A percentile compares a stretch with the other conserved stretches of the same genome.
Conservation (phyloP, 257 asterid species). For the Craterostigma plantagineum region DNA sequence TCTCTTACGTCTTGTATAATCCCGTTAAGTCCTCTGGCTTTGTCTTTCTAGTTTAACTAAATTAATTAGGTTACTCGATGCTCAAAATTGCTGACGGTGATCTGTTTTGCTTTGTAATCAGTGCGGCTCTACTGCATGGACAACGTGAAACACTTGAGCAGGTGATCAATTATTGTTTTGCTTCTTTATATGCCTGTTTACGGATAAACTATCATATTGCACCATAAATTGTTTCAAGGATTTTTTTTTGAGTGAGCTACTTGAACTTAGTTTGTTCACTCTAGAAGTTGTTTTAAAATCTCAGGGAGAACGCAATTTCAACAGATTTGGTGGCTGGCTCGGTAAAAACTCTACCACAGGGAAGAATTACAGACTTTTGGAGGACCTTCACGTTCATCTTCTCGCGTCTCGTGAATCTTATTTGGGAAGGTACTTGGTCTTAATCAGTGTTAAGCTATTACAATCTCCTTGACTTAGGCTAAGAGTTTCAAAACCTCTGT, state of each 20-base stretch:
- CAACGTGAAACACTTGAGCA: constrained; percentile 72
- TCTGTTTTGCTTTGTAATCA: constrained; percentile 15
- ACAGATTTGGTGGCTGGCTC: constrained; percentile 97
- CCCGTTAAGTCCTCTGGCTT: constrained; percentile 39
- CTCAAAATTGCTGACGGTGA: constrained; percentile 6
- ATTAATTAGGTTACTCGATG: background rate
- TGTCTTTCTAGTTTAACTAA: background rate
- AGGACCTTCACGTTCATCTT: constrained; percentile 83
- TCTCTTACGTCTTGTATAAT: constrained; percentile 64
- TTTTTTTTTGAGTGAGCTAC: too few species aligned
- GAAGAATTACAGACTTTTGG: constrained; percentile 73
- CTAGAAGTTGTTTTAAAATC: constrained; percentile 2
- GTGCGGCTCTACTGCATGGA: constrained; percentile 87
- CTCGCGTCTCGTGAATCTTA: constrained; percentile 78
- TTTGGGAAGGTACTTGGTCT: constrained; percentile 51
- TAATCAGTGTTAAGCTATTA: background rate
- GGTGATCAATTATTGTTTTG: constrained; percentile 24
- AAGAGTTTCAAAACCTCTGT: too few species aligned
- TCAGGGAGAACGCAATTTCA: constrained; percentile 92
- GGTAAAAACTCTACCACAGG: constrained; percentile 92
- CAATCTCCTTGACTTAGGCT: too few species aligned
- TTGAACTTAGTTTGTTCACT: too few species aligned
- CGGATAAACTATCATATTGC: background rate
- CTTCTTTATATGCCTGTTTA: background rate
- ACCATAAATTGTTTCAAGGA: background rate